Conservation (phyloP, 352 stramenopile species). For the Globisporangium nunn region DNA sequence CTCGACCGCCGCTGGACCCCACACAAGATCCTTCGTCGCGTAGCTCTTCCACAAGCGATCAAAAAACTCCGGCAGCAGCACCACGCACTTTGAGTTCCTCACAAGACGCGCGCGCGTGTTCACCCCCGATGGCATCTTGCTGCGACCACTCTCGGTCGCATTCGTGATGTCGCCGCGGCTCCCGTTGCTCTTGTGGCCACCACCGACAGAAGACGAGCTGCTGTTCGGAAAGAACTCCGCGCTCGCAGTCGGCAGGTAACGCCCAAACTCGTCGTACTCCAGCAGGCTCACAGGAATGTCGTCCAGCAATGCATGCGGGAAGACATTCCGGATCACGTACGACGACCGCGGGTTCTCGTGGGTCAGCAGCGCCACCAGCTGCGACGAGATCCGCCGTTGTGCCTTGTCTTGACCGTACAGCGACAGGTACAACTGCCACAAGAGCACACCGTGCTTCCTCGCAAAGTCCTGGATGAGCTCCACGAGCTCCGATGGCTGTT, state of each 20-base stretch:
- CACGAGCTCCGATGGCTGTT: constrained; percentile 81
- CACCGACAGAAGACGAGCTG: constrained; percentile 17
- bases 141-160: constrained; percentile 58
- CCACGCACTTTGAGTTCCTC: constrained; percentile 69
- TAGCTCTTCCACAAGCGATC: constrained; percentile 71
- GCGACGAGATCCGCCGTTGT: constrained; percentile 79
- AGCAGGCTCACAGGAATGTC: constrained; percentile 65
- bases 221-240: constrained; percentile 34
- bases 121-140: constrained; percentile 64
- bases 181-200: constrained; percentile 30
- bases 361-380: constrained; percentile 77
- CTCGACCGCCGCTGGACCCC: constrained; percentile 60
- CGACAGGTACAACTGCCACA: constrained; percentile 83
- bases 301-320: constrained; percentile 74
- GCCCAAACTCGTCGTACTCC: constrained; percentile 83
- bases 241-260: constrained; percentile 49
- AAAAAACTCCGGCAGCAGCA: constrained; percentile 84
- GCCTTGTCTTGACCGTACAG: constrained; percentile 79
- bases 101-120: constrained; percentile 72
- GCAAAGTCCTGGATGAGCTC: constrained; percentile 84
- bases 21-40: constrained; percentile 77
- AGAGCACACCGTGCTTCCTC: constrained; percentile 68
- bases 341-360: constrained; percentile 84
- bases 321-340: constrained; percentile 77
- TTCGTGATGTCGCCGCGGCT: constrained; percentile 47